Evolutionary conservation across 2,329 filamentous ascomycete genomes (phyloP).

Genomic region (Monilinia aucupariae): DNA sequence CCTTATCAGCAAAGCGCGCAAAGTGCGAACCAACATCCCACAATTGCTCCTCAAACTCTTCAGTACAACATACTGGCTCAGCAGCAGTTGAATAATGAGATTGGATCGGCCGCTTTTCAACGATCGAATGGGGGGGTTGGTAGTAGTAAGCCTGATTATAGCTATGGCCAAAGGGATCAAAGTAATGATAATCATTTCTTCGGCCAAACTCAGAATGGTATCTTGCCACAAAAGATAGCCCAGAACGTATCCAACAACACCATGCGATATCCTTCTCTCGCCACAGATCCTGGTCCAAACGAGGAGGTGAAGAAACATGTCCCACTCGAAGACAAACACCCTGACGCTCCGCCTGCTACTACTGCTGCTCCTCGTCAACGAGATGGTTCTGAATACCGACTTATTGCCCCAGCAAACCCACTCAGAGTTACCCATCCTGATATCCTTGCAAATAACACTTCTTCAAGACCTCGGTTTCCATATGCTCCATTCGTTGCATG

Average conservation of each 20-base stretch:
- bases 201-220: constrained; percentile 19
- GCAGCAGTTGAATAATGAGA: constrained; percentile 24
- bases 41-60: constrained; percentile 32
- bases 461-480: constrained; percentile 26
- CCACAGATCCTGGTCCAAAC: constrained; percentile 14
- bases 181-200: constrained; percentile 20
- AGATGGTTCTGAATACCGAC: background rate
- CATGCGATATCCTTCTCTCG: constrained; percentile 19
- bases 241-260: constrained; percentile 19
- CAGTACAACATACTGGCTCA: constrained; percentile 28
- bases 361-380: constrained; percentile 6
- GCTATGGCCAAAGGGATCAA: constrained; percentile 22
- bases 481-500: constrained; percentile 32
- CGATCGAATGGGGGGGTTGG: constrained; percentile 19
- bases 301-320: constrained; percentile 16
- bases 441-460: constrained; percentile 22
- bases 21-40: constrained; percentile 21
- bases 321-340: constrained; percentile 10
- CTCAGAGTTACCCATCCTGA: constrained; percentile 30
- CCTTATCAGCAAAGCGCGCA: constrained; percentile 24
- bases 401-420: constrained; percentile 16
- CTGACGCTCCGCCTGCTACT: background rate
- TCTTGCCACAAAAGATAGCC: constrained; percentile 17
- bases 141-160: constrained; percentile 18
- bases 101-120: constrained; percentile 24